Evolutionary conservation across 345 rosid genomes (phyloP).

Genomic region (Limnanthes douglasii): DNA sequence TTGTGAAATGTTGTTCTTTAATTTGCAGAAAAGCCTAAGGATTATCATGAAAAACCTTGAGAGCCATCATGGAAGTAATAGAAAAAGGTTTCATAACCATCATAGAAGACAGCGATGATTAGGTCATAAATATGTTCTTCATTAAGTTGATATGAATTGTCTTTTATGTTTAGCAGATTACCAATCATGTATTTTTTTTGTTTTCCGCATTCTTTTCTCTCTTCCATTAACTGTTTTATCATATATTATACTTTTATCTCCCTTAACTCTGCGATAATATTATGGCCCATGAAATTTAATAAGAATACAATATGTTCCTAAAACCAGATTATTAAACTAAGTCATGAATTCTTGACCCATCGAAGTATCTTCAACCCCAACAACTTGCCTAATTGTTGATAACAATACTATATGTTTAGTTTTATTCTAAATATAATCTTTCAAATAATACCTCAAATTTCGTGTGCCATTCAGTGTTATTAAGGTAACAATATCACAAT

Average conservation of each 20-base stretch:
- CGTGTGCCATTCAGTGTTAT: no score
- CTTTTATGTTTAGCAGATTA: slow-evolving; percentile 33
- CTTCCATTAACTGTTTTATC: slow-evolving; percentile 25
- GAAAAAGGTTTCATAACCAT: slow-evolving; percentile 83
- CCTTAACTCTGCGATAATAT: slow-evolving; percentile 59
- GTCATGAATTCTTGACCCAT: slow-evolving; percentile 23
- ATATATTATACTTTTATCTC: slow-evolving; percentile 31
- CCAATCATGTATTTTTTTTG: slow-evolving; percentile 47
- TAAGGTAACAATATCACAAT: no score
- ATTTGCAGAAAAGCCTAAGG: slow-evolving; percentile 47
- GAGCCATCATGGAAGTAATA: slow-evolving; percentile 66
- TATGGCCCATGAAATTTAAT: slow-evolving; percentile 64
- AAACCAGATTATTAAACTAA: slow-evolving; percentile 50
- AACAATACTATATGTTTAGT: slow-evolving; percentile 70
- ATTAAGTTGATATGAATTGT: slow-evolving; percentile 20
- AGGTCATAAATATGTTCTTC: slow-evolving; percentile 72
- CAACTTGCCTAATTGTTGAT: slow-evolving; percentile 39
- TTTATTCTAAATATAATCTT: no score
- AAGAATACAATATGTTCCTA: slow-evolving; percentile 74
- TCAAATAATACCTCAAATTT: no score
- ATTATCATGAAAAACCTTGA: slow-evolving; percentile 65
- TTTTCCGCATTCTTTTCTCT: slow-evolving; percentile 34
- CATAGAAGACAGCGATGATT: slow-evolving; percentile 48
- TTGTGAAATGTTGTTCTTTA: slow-evolving; percentile 40
- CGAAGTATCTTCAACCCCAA: slow-evolving; percentile 24